phyloP scores from a whole-genome alignment of 2,329 filamentous ascomycete genomes.

The Penicillium sp. region DNA sequence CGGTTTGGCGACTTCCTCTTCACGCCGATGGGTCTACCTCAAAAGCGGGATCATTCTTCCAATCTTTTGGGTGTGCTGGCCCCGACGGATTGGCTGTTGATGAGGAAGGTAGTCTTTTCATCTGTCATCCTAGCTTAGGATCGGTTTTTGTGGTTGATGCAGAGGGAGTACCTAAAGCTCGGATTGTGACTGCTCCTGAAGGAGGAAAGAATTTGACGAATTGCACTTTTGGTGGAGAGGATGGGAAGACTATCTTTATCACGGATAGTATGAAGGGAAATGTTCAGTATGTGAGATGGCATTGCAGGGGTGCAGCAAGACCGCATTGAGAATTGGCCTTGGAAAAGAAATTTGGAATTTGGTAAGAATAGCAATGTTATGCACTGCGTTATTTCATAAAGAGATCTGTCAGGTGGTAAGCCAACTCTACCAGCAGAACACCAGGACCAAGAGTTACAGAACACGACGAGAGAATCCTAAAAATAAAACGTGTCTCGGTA shows the following conservation, averaged over 20 bases:
- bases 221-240: constrained; percentile 47
- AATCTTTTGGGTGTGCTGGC: constrained; percentile 47
- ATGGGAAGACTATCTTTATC: constrained; percentile 46
- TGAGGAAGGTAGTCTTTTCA: constrained; percentile 45
- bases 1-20: constrained; percentile 49
- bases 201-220: constrained; percentile 46
- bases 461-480: too few species aligned
- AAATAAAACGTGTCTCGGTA: neutral
- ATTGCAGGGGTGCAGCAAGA: constrained; percentile 18
- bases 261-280: constrained; percentile 47
- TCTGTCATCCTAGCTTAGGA: constrained; percentile 44
- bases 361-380: neutral
- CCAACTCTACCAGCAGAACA: too few species aligned
- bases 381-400: too few species aligned
- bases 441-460: too few species aligned
- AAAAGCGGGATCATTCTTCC: constrained; percentile 47
- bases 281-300: constrained; percentile 24
- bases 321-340: neutral
- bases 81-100: constrained; percentile 48
- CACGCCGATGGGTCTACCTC: constrained; percentile 46
- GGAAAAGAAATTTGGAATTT: neutral
- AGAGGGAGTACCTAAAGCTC: constrained; percentile 44
- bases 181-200: constrained; percentile 38
- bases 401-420: too few species aligned
- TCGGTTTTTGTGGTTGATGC: constrained; percentile 45